Percentiles rank a stretch among this genome's conserved stretches.
Evolutionary conservation across 495 filamentous ascomycete genomes (phyloP).

Genomic region (Penicillium bialowiezense): DNA sequence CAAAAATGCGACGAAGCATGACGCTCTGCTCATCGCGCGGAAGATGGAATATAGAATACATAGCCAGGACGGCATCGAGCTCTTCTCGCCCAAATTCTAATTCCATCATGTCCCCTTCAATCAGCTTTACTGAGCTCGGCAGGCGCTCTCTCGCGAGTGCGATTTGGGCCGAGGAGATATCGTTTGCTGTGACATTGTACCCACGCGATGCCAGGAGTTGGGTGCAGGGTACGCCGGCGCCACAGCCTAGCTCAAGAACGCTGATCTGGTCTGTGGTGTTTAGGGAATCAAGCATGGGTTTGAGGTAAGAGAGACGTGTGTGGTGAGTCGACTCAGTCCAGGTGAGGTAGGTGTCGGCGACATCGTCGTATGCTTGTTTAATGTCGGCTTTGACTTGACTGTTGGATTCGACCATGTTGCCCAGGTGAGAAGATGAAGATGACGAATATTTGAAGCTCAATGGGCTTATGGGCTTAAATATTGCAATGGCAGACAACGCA

Average conservation of each 20-base stretch:
- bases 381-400: slow-evolving; percentile 19
- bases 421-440: too few species aligned
- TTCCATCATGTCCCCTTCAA: slow-evolving; percentile 41
- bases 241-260: slow-evolving; percentile 42
- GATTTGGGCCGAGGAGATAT: slow-evolving; percentile 38
- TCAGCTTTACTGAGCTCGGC: slow-evolving; percentile 14
- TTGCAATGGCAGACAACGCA: too few species aligned
- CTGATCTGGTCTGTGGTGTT: background rate
- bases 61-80: slow-evolving; percentile 39
- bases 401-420: background rate
- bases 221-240: slow-evolving; percentile 36
- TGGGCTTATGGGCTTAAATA: too few species aligned
- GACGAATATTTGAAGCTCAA: too few species aligned
- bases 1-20: slow-evolving; percentile 28
- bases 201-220: slow-evolving; percentile 18
- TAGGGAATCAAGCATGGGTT: slow-evolving; percentile 23
- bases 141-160: slow-evolving; percentile 25
- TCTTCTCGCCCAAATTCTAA: slow-evolving; percentile 24
- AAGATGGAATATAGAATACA: slow-evolving; percentile 47
- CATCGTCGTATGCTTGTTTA: slow-evolving; percentile 37
- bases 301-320: slow-evolving; percentile 27
- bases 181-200: slow-evolving; percentile 32
- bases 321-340: slow-evolving; percentile 31
- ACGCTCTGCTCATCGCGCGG: slow-evolving; percentile 37
- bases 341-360: slow-evolving; percentile 34